These are phyloP conservation scores for Shiraia sp. DNA, from an alignment of 2,329 filamentous ascomycete genomes.

Conservation along the genomic window DNA sequence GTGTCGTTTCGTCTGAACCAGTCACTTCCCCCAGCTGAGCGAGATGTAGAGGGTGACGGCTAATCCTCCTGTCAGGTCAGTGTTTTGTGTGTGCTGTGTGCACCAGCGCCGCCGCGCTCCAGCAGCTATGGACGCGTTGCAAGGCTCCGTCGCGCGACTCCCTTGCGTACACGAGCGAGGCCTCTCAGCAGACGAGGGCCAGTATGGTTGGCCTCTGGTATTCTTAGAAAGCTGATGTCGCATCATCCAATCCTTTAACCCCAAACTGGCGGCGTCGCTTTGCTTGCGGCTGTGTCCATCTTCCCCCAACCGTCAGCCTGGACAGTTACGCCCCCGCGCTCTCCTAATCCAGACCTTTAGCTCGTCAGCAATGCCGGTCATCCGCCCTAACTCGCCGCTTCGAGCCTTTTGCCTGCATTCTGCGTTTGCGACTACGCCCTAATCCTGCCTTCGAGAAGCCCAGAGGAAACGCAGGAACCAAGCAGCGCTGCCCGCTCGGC, in stretches of 20 bases:
- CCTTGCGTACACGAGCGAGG: constrained; percentile 13
- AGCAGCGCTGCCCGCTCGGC: constrained; percentile 9
- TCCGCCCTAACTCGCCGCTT: constrained; percentile 20
- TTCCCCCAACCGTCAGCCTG: constrained; percentile 23
- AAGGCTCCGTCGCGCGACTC: constrained; percentile 1
- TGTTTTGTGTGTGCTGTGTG: not conserved
- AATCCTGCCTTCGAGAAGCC: constrained; percentile 5
- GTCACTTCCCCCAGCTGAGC: constrained; percentile 2
- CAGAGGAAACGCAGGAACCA: constrained; percentile 3
- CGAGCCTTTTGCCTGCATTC: constrained; percentile 2
- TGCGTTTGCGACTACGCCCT: constrained; percentile 6
- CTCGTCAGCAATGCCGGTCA: no score
- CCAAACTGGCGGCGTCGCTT: constrained; percentile 22
- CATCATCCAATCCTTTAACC: constrained; percentile 29
- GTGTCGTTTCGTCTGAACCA: not conserved
- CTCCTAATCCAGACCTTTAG: constrained; percentile 27
- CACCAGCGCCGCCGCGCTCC: not conserved
- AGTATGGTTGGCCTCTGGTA: constrained; percentile 22
- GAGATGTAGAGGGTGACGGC: no score
- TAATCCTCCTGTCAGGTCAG: no score
- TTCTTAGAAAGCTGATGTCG: constrained; percentile 45
- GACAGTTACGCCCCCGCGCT: constrained; percentile 31
- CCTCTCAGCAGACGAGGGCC: constrained; percentile 16
- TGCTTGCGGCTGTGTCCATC: constrained; percentile 38
- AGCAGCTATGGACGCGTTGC: not conserved